These are phyloP conservation scores for Naganishia albida DNA, from an alignment of 1,284 basidiomycete species.

Conservation along the genomic window DNA sequence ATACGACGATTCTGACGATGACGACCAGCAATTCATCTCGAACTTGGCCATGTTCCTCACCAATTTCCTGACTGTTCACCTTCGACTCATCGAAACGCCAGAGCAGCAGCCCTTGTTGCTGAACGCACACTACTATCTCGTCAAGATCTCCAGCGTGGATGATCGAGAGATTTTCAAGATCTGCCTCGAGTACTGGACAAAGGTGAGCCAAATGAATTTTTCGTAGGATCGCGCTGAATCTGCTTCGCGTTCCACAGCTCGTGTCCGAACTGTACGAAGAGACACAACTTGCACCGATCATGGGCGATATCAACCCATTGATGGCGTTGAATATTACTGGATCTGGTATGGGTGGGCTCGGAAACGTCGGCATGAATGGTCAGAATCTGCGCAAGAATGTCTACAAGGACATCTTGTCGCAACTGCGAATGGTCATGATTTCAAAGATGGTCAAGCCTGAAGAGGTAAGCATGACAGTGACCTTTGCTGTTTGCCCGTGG, in stretches of 20 bases:
- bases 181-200: constrained; percentile 97
- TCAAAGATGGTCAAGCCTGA: constrained; percentile 99
- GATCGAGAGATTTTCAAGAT: constrained; percentile 99
- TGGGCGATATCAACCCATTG: constrained; percentile 84
- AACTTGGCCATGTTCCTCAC: constrained; percentile 95
- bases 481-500: too few species aligned
- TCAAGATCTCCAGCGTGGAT: constrained; percentile 97
- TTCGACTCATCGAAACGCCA: constrained; percentile 89
- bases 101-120: constrained; percentile 88
- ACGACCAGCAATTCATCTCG: constrained; percentile 95
- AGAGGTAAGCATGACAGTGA: constrained; percentile 64
- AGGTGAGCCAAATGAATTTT: constrained; percentile 51
- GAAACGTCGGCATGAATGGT: constrained; percentile 58
- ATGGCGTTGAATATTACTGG: constrained; percentile 85
- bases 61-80: constrained; percentile 91
- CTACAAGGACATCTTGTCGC: constrained; percentile 91
- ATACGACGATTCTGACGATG: constrained; percentile 85
- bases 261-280: constrained; percentile 98
- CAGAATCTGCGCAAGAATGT: constrained; percentile 88
- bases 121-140: constrained; percentile 97
- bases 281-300: constrained; percentile 76
- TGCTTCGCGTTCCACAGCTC: constrained; percentile 56
- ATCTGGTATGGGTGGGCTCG: constrained; percentile 60
- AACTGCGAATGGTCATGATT: constrained; percentile 93
- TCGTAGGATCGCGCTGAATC: constrained; percentile 10